These are phyloP conservation scores for Oropetium thomaeum DNA, from an alignment of 176 grass and related monocot species.

Conservation along the genomic window DNA sequence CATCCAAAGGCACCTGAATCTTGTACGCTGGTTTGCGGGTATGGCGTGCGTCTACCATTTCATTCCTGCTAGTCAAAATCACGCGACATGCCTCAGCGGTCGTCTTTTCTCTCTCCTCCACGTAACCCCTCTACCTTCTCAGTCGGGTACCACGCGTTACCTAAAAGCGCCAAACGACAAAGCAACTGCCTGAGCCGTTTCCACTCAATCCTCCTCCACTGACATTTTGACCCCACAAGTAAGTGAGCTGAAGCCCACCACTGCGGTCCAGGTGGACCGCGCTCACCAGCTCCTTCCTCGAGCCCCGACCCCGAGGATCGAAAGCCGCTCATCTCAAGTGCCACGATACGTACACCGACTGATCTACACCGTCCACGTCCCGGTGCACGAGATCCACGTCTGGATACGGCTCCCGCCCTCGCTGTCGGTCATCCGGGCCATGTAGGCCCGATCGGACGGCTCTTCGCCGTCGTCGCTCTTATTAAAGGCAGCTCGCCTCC, in stretches of 20 bases:
- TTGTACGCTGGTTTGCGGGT: background rate
- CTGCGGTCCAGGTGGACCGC: conserved; percentile 6
- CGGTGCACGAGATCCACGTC: conserved; percentile 28
- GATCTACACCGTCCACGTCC: conserved; percentile 45
- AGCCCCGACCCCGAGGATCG: conserved; percentile 34
- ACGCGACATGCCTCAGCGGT: conserved; percentile 10
- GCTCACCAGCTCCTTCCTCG: conserved; percentile 16
- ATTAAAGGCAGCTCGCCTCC: conserved; percentile 24
- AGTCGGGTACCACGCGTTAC: conserved; percentile 34
- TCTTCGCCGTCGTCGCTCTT: background rate
- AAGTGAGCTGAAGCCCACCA: too few species aligned
- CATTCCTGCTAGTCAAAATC: conserved; percentile 22
- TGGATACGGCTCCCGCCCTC: conserved; percentile 17
- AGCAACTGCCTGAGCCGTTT: background rate
- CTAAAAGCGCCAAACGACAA: conserved; percentile 12
- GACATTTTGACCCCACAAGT: background rate
- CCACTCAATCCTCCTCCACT: background rate
- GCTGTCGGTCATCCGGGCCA: conserved; percentile 33
- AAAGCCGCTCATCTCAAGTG: conserved; percentile 9
- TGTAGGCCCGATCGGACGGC: conserved; percentile 25
- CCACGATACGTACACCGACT: conserved; percentile 21
- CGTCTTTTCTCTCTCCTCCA: conserved; percentile 37
- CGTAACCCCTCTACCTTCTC: conserved; percentile 19
- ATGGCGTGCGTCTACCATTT: conserved; percentile 37
- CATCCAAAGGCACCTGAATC: conserved; percentile 3